Evolutionary conservation across 805 yeast genomes (phyloP), one percentile per base, ranked within the genome.

Genomic region (Candida bentonensis): DNA sequence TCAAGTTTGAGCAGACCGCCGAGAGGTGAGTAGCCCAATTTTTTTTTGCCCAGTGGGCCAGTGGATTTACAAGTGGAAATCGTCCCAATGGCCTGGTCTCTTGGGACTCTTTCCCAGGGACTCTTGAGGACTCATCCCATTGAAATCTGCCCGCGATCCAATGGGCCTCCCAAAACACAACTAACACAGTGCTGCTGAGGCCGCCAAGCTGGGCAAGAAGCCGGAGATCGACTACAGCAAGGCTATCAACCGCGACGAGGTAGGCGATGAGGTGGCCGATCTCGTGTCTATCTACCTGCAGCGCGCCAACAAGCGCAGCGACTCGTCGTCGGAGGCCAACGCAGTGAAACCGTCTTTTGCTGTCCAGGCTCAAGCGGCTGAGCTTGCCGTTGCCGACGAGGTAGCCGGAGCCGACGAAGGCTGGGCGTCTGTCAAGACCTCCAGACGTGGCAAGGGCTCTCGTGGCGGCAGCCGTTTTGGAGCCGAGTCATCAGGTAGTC

Each of bases 241-340:
- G 22, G 51, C 43, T 21, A 42, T 40, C 20, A 44, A 45, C 33
- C 49, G 49, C 42, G 55, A 46, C 23, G 59, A 53, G 39, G 51
- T 49, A 34, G 53, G 48, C 36, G 42, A 39, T 40, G 53, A 50
- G 39, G 47, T 52, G 13, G 62, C 58, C 40, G 64, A 60, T 39
- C 50, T 50, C 41, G 55, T 53, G 30, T 56, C 57, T 21, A 51
- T 42, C 50, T 49, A 51, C 21, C 44, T 53, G 42, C 48, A 45
- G 33, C 50, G 48, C 49, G 49, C 56, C 56, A 1, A 54, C 56
- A 2, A 42, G 53, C 22, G 56, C 56, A 2, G 54, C 54, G 17
- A n/a, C 36, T 9, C 11, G 17, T 44, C 56, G 30, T 47, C 49
- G 49, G 51, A 46, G 21, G 22, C 7, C 20, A n/a, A 11, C n/a